Evolutionary conservation across 441 rosid species (phyloP).

Genomic region (Capsella rubella): DNA sequence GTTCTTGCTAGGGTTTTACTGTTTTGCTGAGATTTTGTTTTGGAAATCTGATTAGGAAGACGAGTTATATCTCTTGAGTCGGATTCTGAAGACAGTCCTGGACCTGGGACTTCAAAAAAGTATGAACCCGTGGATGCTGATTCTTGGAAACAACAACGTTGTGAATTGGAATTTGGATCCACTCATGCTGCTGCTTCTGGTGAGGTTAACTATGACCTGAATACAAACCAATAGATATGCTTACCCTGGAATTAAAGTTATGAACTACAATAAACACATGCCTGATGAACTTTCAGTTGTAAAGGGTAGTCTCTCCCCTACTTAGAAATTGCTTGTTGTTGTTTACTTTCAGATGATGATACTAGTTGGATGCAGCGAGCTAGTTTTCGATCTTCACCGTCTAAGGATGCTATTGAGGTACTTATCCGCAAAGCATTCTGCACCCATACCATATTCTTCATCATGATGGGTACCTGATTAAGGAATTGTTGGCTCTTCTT

Average conservation of each 20-base stretch:
- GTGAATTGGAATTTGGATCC: too few species aligned
- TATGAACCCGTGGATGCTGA: constrained; percentile 36
- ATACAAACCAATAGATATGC: not conserved
- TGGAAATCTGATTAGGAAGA: constrained; percentile 45
- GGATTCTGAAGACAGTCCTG: constrained; percentile 62
- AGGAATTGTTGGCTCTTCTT: not conserved
- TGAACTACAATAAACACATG: too few species aligned
- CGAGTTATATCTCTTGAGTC: constrained; percentile 70
- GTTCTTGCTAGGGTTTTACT: constrained; percentile 21
- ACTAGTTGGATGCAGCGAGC: constrained; percentile 27
- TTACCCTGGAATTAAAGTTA: not conserved
- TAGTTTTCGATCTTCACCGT: constrained; percentile 6
- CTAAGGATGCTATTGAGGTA: constrained; percentile 24
- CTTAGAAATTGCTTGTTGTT: not conserved
- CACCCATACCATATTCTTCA: not conserved
- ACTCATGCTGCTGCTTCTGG: constrained; percentile 28
- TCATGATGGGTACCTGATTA: not conserved
- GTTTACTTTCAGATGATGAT: constrained; percentile 23
- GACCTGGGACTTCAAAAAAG: constrained; percentile 42
- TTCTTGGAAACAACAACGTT: constrained; percentile 33
- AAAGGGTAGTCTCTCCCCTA: not conserved
- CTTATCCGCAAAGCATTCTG: too few species aligned
- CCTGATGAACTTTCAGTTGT: too few species aligned
- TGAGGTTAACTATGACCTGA: not conserved
- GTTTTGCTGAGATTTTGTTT: not conserved